Base-by-base conservation (phyloP, 495 filamentous ascomycete species). In the Penicillium mononematosum region DNA sequence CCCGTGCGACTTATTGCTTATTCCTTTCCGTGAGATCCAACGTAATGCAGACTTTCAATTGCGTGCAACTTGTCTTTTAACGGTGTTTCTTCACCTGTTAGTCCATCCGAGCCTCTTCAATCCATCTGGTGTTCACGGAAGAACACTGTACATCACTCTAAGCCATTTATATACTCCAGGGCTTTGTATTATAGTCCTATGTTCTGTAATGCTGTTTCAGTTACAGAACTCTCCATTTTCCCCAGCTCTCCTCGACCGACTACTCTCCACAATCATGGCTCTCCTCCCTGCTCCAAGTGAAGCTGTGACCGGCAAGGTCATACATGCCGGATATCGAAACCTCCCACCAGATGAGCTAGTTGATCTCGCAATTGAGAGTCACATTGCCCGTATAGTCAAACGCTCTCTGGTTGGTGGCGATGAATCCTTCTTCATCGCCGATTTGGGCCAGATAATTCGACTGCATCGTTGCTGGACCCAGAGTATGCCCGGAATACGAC, bases 341-440 rank as follows among this genome's bases (percentile, higher is more conserved):
- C 16, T 34, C 8, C 22, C 47, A 5, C 56, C 52, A 11, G 56
- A 53, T 0, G 43, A 53, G 24, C 48, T 63, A 2, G 34, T 63
- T 11, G 62, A 64, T 27, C 59, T 61, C n/a, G 55, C 58, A 17
- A 64, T 64, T 29, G 51, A 61, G 14, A 56, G 47, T 17, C 45
- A 55, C 4, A 58, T 61, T 8, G 29, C 34, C 6, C 47, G 45
- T 12, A 34, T 61, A 27, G n/a, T 31, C 8, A 59, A 56, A 50
- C 25, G 31, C 5, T 50, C 50, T 10, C 12, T 38, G 2, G 43
- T 59, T n/a, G 58, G 51, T 5, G 55, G 63, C 5, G 61, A 68
- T 29, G 62, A 64, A 16, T 50, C 67, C 1, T 71, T 71, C 54
- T 68, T 68, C 53, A 45, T 70, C 3, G 67, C 60, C 11, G 69